Evolutionary conservation across 2,329 filamentous ascomycete species (phyloP).

Genomic region (Camptophora hylomeconis): DNA sequence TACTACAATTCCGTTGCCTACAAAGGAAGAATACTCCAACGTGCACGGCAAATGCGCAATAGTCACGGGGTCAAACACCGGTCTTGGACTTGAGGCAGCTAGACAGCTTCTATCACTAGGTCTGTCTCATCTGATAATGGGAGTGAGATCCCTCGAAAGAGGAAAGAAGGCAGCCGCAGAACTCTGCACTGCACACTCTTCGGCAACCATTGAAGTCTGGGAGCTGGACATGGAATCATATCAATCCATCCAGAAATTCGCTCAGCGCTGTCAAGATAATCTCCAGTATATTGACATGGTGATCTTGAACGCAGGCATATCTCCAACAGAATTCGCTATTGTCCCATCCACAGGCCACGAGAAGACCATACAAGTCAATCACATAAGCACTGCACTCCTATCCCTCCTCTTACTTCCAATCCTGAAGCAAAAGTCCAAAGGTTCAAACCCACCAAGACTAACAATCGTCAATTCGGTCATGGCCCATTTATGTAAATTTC

Average conservation of each 20-base stretch:
- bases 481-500: slow-evolving; percentile 11
- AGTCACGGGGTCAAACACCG: slow-evolving; percentile 37
- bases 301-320: slow-evolving; percentile 32
- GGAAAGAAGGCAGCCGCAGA: slow-evolving; percentile 29
- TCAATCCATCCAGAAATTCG: slow-evolving; percentile 25
- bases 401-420: slow-evolving; percentile 12
- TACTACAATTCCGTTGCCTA: slow-evolving; percentile 3
- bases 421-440: slow-evolving; percentile 11
- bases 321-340: slow-evolving; percentile 20
- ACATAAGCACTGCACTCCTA: slow-evolving; percentile 14
- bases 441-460: slow-evolving; percentile 4
- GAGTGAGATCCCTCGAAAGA: slow-evolving; percentile 29
- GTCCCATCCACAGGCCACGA: slow-evolving; percentile 32
- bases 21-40: slow-evolving; percentile 10
- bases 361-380: slow-evolving; percentile 28
- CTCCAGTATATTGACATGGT: slow-evolving; percentile 24
- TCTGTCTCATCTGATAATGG: too few species aligned
- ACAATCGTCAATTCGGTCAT: slow-evolving; percentile 13
- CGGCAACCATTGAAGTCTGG: slow-evolving; percentile 24
- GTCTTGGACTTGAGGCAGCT: slow-evolving; percentile 34
- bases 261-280: slow-evolving; percentile 14
- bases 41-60: slow-evolving; percentile 31
- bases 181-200: slow-evolving; percentile 24
- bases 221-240: slow-evolving; percentile 25
- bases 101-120: slow-evolving; percentile 27